Conservation (phyloP, 495 filamentous ascomycete genomes). For the Trichoderma asperelloides region DNA sequence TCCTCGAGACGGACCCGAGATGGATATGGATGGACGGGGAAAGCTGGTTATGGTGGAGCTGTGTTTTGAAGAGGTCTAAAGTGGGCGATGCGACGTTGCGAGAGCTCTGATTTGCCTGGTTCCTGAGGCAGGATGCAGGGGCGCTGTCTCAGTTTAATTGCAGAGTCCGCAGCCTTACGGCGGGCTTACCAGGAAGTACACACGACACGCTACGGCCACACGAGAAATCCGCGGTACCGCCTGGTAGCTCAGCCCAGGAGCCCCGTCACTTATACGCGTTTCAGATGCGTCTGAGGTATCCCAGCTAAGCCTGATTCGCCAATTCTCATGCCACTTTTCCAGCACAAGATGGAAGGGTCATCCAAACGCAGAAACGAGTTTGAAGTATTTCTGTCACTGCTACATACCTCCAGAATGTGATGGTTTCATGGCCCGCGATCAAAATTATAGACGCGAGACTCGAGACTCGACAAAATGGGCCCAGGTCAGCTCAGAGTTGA, state of each 20-base stretch:
- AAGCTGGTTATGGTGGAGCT: background rate
- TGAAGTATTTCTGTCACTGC: background rate
- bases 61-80: background rate
- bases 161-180: constrained; percentile 2
- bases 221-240: background rate
- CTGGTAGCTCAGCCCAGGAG: background rate
- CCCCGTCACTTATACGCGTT: constrained; percentile 1
- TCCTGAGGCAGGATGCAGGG: background rate
- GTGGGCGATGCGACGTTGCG: background rate
- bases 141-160: constrained; percentile 1
- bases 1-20: background rate
- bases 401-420: background rate
- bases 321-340: background rate
- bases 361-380: background rate
- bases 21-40: background rate
- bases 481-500: background rate
- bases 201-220: background rate
- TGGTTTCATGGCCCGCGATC: no score
- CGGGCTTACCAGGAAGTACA: background rate
- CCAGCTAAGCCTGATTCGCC: background rate
- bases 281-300: background rate
- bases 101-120: background rate
- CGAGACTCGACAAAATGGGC: no score
- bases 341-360: background rate
- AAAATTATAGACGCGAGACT: no score